Conservation (phyloP, 1,284 basidiomycete genomes). For the Pholiota adiposa region DNA sequence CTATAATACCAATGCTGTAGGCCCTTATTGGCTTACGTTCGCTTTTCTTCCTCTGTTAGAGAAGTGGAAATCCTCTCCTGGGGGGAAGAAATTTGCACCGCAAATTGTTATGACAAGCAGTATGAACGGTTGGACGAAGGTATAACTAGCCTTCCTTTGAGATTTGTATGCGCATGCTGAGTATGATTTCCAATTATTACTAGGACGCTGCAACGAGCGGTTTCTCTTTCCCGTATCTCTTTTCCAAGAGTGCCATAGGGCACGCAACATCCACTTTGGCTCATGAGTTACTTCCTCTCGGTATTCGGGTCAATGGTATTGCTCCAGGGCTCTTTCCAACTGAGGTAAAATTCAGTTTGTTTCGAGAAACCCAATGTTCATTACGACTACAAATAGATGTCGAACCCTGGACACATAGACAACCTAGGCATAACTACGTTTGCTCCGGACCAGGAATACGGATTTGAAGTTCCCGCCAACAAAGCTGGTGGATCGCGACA, state of each 20-base stretch:
- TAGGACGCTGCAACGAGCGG: constrained; percentile 10
- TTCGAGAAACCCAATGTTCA: no score
- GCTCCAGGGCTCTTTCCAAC: constrained; percentile 12
- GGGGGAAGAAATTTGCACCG: constrained; percentile 1
- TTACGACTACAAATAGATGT: not conserved
- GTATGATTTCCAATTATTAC: no score
- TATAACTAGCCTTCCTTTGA: not conserved
- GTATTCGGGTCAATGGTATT: constrained; percentile 11
- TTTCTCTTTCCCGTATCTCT: constrained; percentile 5
- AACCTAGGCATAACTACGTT: constrained; percentile 2
- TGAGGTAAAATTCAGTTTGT: constrained; percentile 2
- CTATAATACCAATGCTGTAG: constrained; percentile 6
- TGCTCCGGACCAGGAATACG: not conserved
- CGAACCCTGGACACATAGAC: constrained; percentile 2
- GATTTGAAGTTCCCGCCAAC: constrained; percentile 5
- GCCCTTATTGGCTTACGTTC: constrained; percentile 11
- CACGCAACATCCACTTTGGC: constrained; percentile 5
- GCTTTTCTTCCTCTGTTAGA: constrained; percentile 9
- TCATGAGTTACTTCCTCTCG: constrained; percentile 9
- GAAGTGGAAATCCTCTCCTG: constrained; percentile 9
- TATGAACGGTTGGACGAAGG: constrained; percentile 15
- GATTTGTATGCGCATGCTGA: no score
- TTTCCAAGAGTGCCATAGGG: constrained; percentile 13
- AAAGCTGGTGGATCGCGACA: constrained; percentile 3
- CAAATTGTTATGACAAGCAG: constrained; percentile 13